A percentile compares a stretch with the other conserved stretches of the same genome.
Conservation (phyloP, 192 early-diverging fungal species). For the Podila minutissima region DNA sequence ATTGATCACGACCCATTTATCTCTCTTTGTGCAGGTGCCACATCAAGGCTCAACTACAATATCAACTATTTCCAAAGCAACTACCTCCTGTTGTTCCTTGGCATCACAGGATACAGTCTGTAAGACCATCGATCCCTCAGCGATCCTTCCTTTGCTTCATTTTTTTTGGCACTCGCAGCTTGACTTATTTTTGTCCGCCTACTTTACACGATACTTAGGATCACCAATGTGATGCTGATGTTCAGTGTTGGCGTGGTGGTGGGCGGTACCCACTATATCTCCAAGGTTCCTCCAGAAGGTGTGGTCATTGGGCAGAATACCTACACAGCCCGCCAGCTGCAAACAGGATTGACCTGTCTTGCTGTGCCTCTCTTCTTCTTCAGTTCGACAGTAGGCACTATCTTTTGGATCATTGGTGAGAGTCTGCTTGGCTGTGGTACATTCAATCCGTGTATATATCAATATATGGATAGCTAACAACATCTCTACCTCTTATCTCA, state of each 20-base stretch:
- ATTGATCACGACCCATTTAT: background rate
- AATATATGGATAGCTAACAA: background rate
- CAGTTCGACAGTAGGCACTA: conserved; percentile 61
- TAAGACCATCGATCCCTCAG: conserved; percentile 25
- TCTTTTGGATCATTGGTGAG: conserved; percentile 71
- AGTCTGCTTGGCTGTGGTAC: background rate
- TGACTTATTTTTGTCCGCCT: background rate
- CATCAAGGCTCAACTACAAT: conserved; percentile 58
- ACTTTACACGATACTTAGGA: conserved; percentile 24
- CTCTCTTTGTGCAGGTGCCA: conserved; percentile 22
- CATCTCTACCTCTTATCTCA: background rate
- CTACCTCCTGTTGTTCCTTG: conserved; percentile 66
- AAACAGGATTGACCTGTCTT: conserved; percentile 48
- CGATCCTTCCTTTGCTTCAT: background rate
- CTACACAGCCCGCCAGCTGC: conserved; percentile 54
- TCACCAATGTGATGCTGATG: conserved; percentile 60
- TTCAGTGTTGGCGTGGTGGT: conserved; percentile 57
- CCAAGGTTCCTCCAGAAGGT: conserved; percentile 53
- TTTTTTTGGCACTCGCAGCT: background rate
- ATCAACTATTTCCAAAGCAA: conserved; percentile 66
- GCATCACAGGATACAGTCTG: conserved; percentile 63
- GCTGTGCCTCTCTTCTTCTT: conserved; percentile 64
- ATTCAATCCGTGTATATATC: background rate
- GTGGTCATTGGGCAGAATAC: conserved; percentile 28
- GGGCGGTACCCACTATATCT: conserved; percentile 59